These are phyloP conservation scores for Calocybe gangraenosa DNA, from an alignment of 768 basidiomycete genomes.

Conservation along the genomic window DNA sequence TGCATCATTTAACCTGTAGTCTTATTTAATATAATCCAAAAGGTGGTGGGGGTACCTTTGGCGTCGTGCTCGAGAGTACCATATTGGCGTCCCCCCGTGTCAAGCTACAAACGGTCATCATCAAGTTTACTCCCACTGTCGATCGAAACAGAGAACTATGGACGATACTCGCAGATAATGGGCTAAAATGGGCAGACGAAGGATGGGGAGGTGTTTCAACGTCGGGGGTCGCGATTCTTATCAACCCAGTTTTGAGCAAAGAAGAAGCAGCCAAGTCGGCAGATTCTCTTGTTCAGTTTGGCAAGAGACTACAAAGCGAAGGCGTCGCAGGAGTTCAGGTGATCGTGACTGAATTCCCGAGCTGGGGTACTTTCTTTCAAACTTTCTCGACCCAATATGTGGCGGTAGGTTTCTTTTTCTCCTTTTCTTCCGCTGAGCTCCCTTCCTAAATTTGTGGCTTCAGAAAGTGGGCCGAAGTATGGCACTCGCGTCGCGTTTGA, in stretches of 20 bases:
- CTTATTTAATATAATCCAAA: background rate
- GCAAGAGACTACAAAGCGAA: conserved; percentile 20
- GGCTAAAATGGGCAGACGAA: conserved; percentile 36
- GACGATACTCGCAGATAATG: conserved; percentile 33
- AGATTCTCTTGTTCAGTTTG: conserved; percentile 36
- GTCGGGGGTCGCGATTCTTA: conserved; percentile 32
- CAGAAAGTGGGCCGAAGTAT: conserved; percentile 37
- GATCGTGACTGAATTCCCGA: conserved; percentile 36
- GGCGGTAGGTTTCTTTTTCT: conserved; percentile 26
- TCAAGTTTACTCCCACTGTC: conserved; percentile 23
- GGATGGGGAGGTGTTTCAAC: conserved; percentile 47
- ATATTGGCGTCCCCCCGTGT: conserved; percentile 34
- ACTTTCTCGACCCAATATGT: conserved; percentile 31
- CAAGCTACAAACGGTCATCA: conserved; percentile 32
- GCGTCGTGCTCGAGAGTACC: conserved; percentile 35
- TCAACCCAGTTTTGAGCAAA: conserved; percentile 38
- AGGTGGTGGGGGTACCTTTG: conserved; percentile 46
- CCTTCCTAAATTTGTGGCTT: no score
- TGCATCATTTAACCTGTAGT: background rate
- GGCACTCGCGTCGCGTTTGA: conserved; percentile 40
- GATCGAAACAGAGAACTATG: conserved; percentile 29
- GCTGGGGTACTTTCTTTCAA: conserved; percentile 36
- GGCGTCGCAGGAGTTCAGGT: conserved; percentile 22
- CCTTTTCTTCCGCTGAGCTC: background rate
- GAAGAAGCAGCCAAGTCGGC: conserved; percentile 36